phyloP scores from a whole-genome alignment of 176 grass and related monocot genomes.

The Ananas comosus region DNA sequence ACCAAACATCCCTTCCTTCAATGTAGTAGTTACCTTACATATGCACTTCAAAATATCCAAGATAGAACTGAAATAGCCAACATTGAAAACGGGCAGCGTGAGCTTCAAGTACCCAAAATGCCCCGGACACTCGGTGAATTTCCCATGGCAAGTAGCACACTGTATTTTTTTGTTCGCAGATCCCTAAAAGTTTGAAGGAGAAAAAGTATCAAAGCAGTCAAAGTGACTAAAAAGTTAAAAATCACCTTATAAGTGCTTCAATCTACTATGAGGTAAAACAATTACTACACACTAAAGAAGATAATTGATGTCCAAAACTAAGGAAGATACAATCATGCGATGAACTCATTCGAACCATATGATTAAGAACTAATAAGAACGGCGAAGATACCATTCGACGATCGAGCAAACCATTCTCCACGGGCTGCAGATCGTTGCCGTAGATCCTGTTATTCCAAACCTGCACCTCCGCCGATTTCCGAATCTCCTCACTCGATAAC shows the following conservation, averaged over 20 bases:
- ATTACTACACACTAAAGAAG: too few relatives aligned
- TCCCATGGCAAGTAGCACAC: constrained; percentile 71
- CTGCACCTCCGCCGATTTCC: constrained; percentile 52
- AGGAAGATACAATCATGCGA: too few relatives aligned
- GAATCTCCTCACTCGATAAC: constrained; percentile 62
- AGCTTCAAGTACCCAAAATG: constrained; percentile 94
- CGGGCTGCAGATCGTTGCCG: constrained; percentile 15
- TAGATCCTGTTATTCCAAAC: constrained; percentile 72
- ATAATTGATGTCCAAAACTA: too few relatives aligned
- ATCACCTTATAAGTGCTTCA: too few relatives aligned
- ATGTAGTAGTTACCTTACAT: constrained; percentile 59
- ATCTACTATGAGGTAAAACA: too few relatives aligned
- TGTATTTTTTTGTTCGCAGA: constrained; percentile 39
- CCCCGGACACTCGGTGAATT: constrained; percentile 63
- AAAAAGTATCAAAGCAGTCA: constrained; percentile 10
- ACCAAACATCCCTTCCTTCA: background rate
- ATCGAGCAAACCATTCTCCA: constrained; percentile 63
- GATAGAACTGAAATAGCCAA: constrained; percentile 66
- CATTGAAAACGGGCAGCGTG: constrained; percentile 77
- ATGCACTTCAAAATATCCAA: constrained; percentile 90
- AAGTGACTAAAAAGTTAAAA: background rate
- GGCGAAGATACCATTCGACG: constrained; percentile 42
- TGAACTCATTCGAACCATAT: background rate
- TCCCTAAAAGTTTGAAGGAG: constrained; percentile 44
- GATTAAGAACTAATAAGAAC: background rate